Evolutionary conservation across 345 rosid genomes (phyloP).

Genomic region (Raphanus raphanistrum): DNA sequence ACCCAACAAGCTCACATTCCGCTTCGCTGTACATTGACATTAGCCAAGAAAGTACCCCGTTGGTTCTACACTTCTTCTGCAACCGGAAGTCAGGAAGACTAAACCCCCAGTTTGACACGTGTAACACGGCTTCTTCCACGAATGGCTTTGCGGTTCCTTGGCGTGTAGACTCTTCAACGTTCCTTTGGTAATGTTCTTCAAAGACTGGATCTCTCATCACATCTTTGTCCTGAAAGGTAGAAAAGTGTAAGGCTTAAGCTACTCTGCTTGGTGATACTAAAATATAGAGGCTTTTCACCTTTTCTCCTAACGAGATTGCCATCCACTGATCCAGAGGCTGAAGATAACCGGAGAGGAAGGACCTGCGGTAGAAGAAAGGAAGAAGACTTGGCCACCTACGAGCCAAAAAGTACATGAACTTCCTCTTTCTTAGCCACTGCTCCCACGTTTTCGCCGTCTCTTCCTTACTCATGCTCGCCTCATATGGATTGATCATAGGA

Average conservation of each 20-base stretch:
- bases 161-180: constrained; percentile 89
- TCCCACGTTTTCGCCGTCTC: constrained; percentile 74
- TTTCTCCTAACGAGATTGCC: constrained; percentile 64
- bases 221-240: constrained; percentile 61
- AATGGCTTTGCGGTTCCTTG: constrained; percentile 75
- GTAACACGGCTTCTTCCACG: constrained; percentile 70
- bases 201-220: constrained; percentile 52
- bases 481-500: constrained; percentile 81
- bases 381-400: constrained; percentile 68
- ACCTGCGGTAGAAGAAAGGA: constrained; percentile 56
- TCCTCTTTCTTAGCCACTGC: constrained; percentile 59
- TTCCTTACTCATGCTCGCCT: constrained; percentile 74
- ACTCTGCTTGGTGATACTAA: constrained; percentile 2
- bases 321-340: constrained; percentile 71
- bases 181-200: constrained; percentile 82
- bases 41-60: constrained; percentile 78
- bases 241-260: constrained; percentile 8
- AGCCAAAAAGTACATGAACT: constrained; percentile 64
- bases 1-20: constrained; percentile 76
- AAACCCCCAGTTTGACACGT: constrained; percentile 88
- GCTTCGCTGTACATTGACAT: constrained; percentile 68
- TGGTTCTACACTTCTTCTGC: constrained; percentile 61
- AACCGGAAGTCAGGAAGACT: constrained; percentile 66
- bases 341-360: constrained; percentile 81
- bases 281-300: constrained; percentile 45